phyloP scores from a whole-genome alignment of 192 early-diverging fungal species.

The Phlyctochytrium arcticum region DNA sequence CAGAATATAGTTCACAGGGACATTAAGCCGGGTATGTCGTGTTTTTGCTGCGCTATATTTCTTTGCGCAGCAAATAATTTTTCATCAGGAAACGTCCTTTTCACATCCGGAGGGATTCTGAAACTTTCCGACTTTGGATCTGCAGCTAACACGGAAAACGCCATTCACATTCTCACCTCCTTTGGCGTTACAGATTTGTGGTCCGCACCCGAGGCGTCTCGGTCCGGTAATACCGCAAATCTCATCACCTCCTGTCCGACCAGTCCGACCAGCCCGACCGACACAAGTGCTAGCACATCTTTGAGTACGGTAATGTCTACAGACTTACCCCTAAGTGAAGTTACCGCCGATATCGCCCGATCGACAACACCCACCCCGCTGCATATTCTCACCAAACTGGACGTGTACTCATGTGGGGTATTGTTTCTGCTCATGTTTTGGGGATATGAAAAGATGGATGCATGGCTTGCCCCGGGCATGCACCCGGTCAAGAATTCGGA shows the following conservation, averaged over 20 bases:
- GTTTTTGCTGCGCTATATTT: not conserved
- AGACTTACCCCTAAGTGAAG: no score
- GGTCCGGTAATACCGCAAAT: not conserved
- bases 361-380: not conserved
- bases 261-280: not conserved
- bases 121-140: conserved; percentile 24
- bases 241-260: not conserved
- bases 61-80: no score
- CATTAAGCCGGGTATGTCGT: conserved; percentile 9
- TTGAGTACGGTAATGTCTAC: no score
- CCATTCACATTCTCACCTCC: conserved; percentile 14
- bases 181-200: conserved; percentile 14
- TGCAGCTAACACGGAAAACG: conserved; percentile 14
- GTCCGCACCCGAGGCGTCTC: conserved; percentile 16
- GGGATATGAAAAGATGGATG: conserved; percentile 21
- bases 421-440: conserved; percentile 19
- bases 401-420: conserved; percentile 13
- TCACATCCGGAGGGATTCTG: not conserved
- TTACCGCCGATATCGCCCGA: no score
- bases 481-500: not conserved
- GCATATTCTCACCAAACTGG: conserved; percentile 9
- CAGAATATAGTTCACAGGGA: conserved; percentile 12
- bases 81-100: conserved; percentile 11
- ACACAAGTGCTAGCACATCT: not conserved
- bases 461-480: not conserved